A percentile compares a stretch with the other conserved stretches of the same genome.
Evolutionary conservation across 108 stramenopile species (phyloP).

Genomic region (Pseudonitzschia delicatissima): DNA sequence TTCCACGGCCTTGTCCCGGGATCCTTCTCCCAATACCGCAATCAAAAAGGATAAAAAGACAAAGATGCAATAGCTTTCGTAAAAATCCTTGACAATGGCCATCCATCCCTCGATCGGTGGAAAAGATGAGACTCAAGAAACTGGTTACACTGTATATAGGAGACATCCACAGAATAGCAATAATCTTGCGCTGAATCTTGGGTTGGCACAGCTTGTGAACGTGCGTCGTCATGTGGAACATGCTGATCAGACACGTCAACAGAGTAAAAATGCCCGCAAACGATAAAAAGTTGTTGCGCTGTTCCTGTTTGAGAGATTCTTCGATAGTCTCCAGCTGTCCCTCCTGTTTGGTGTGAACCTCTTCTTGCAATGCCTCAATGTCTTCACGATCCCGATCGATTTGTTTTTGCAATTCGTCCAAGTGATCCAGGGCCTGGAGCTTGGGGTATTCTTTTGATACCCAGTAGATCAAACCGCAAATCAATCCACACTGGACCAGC

Average conservation of each 20-base stretch:
- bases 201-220: constrained; percentile 74
- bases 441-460: constrained; percentile 1
- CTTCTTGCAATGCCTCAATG: constrained; percentile 23
- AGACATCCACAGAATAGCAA: constrained; percentile 90
- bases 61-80: constrained; percentile 79
- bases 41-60: constrained; percentile 81
- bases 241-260: constrained; percentile 66
- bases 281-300: constrained; percentile 56
- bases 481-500: not conserved
- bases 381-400: constrained; percentile 23
- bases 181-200: constrained; percentile 78
- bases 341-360: constrained; percentile 38
- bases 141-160: constrained; percentile 81
- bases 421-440: constrained; percentile 5
- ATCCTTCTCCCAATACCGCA: constrained; percentile 65
- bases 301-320: constrained; percentile 36
- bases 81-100: constrained; percentile 74
- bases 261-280: constrained; percentile 81
- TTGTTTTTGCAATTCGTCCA: constrained; percentile 8
- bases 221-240: constrained; percentile 82
- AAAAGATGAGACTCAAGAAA: constrained; percentile 64
- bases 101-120: constrained; percentile 60
- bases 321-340: constrained; percentile 39
- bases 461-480: constrained; percentile 6
- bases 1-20: constrained; percentile 53